These are phyloP conservation scores for Cyclotella cryptica DNA, from an alignment of 108 stramenopile genomes.

Conservation along the genomic window DNA sequence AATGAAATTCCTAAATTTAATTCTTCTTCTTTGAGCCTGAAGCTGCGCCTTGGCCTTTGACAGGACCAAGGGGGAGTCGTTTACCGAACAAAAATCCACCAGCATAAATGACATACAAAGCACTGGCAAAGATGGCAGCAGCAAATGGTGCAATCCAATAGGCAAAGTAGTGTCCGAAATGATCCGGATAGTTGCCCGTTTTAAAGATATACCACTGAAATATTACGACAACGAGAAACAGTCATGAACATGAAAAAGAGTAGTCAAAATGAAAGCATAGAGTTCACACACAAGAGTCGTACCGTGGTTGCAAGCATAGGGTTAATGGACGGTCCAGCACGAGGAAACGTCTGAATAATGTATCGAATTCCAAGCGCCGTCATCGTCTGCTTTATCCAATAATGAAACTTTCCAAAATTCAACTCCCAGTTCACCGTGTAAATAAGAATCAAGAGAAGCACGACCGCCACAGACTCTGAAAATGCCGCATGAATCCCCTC, in stretches of 20 bases:
- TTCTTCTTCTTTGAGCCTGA: constrained; percentile 62
- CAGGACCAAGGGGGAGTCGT: constrained; percentile 75
- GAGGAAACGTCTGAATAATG: constrained; percentile 85
- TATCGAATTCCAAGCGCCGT: constrained; percentile 87
- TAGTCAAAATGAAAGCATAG: neutral
- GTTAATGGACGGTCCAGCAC: constrained; percentile 90
- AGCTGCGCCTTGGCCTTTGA: constrained; percentile 50
- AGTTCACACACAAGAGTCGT: neutral
- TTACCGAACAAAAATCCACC: constrained; percentile 79
- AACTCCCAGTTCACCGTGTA: constrained; percentile 88
- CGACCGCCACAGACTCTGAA: constrained; percentile 77
- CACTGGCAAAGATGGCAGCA: constrained; percentile 71
- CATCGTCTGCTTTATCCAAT: constrained; percentile 87
- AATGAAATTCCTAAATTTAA: constrained; percentile 14
- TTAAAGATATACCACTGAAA: constrained; percentile 72
- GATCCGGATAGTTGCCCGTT: constrained; percentile 60
- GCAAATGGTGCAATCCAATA: constrained; percentile 83
- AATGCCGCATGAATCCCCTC: constrained; percentile 66
- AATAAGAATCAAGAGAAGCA: constrained; percentile 76
- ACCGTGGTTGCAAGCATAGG: constrained; percentile 86
- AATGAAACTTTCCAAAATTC: constrained; percentile 86
- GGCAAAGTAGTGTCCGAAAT: constrained; percentile 80
- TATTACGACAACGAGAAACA: neutral
- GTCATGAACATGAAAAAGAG: neutral
- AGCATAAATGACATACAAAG: constrained; percentile 76